phyloP scores from a whole-genome alignment of 129 eudicot species.

The Artemisia argyi region DNA sequence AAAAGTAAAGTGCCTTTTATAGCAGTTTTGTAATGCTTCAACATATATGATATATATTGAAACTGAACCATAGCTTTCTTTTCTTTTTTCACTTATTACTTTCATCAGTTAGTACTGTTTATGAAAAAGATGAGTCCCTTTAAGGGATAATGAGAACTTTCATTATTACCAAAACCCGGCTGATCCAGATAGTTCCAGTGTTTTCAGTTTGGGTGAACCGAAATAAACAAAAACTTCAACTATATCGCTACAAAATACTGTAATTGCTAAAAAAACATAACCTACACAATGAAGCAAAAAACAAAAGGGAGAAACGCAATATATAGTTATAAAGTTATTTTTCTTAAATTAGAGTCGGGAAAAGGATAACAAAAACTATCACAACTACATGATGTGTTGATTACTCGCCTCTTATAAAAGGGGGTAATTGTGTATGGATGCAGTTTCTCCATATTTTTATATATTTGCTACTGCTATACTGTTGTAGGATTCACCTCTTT shows the following conservation, averaged over 20 bases:
- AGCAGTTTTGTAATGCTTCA: neutral
- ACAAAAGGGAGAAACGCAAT: too few species aligned
- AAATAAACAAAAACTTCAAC: too few species aligned
- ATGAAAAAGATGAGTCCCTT: neutral
- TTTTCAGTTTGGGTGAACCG: too few species aligned
- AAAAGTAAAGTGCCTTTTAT: neutral
- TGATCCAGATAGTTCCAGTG: neutral
- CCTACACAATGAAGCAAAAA: too few species aligned
- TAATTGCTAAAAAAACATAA: too few species aligned
- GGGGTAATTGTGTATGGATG: slow-evolving; percentile 26
- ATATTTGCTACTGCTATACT: slow-evolving; percentile 20
- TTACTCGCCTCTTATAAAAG: slow-evolving; percentile 28
- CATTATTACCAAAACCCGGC: neutral
- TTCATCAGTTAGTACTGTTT: too few species aligned
- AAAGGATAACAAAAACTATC: slow-evolving; percentile 10
- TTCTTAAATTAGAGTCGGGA: slow-evolving; percentile 6
- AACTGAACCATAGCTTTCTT: neutral
- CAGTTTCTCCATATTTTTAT: slow-evolving; percentile 24
- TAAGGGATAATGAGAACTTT: neutral
- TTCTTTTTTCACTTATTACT: too few species aligned
- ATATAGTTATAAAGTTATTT: neutral
- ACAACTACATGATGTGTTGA: slow-evolving; percentile 8
- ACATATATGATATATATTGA: neutral
- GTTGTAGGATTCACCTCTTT: slow-evolving; percentile 21
- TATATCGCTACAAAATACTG: too few species aligned